These are phyloP conservation scores for Pelargonium fulgidum DNA, from an alignment of 441 rosid species.

Conservation along the genomic window DNA sequence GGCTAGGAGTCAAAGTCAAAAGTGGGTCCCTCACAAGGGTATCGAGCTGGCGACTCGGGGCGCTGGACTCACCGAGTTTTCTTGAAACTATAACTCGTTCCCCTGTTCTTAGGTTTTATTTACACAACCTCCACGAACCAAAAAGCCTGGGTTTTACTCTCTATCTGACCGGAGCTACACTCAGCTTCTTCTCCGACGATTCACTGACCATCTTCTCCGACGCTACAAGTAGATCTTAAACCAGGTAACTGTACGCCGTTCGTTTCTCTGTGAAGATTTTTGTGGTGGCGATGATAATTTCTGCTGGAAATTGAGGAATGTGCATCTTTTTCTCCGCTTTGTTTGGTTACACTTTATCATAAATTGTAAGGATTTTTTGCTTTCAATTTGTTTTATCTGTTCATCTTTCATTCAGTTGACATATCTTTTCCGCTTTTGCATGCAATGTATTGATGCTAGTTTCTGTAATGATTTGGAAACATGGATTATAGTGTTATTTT, in stretches of 20 bases:
- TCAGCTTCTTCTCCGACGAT: background rate
- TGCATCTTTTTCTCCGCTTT: background rate
- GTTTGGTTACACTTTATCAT: background rate
- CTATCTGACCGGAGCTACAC: background rate
- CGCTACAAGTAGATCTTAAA: slow-evolving; percentile 1
- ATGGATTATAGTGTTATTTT: background rate
- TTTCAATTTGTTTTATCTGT: background rate
- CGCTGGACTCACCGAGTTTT: slow-evolving; percentile 5
- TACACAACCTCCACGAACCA: background rate
- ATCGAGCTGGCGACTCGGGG: background rate
- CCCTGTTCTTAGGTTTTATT: slow-evolving; percentile 8
- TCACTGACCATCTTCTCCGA: background rate
- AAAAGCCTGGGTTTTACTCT: slow-evolving; percentile 6
- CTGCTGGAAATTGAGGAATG: slow-evolving; percentile 2
- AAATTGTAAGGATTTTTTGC: background rate
- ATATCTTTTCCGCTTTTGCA: background rate
- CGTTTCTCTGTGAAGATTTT: background rate
- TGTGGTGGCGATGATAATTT: background rate
- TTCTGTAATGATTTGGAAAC: slow-evolving; percentile 1
- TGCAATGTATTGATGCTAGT: slow-evolving; percentile 8
- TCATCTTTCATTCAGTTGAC: background rate
- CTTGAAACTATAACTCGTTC: slow-evolving; percentile 3
- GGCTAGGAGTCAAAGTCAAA: background rate
- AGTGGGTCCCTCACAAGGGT: slow-evolving; percentile 7
- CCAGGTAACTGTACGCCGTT: background rate